Evolutionary conservation across 2,329 filamentous ascomycete genomes (phyloP), one percentile per base, ranked within the genome.

Genomic region (Coleophoma cylindrospora): DNA sequence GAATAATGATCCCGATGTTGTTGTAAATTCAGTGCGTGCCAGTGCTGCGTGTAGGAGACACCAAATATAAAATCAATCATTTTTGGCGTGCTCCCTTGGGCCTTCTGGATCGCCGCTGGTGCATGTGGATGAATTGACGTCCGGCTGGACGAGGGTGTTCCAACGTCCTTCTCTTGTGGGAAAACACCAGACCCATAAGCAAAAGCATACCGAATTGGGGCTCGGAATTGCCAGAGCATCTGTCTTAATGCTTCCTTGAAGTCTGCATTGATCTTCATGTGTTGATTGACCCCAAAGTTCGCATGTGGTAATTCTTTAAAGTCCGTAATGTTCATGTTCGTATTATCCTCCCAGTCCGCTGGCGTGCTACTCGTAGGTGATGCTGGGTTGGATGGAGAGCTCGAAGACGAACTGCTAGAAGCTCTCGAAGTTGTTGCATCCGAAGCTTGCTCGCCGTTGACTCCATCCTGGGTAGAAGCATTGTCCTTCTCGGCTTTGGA

Each of bases 11-110:
- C 80, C 8, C 89, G 86, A 64, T 99, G 87, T 66, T 96, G 87
- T 57, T 80, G 77, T 60, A 99, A 75, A 63, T 99, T 99, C 53
- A 99, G 76, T 34, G 87, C 91, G 70, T 99, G 94, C 89, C 92
- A 99, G 70, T 99, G 94, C 65, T 99, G 88, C 1, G 88, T 90
- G 68, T 95, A 89, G 1, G 89, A 89, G 11, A 97, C 92, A 22
- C 92, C 94, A 66, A 99, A 94, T 59, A 99, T 95, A 66, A 99
- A 96, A 70, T 99, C 94, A 56, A 99, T 95, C 85, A 97, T 95
- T 73, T 96, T 96, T 12, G 90, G 90, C 1, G 84, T 84, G 32
- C 89, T 89, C 61, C 89, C 85, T 68, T 97, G 92, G 58, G 91
- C 88, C 58, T 90, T 89, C 57, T 87, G 76, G 8, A 97, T 84